These are phyloP conservation scores for Colletotrichum siamense DNA, from an alignment of 2,329 filamentous ascomycete genomes.

Conservation along the genomic window DNA sequence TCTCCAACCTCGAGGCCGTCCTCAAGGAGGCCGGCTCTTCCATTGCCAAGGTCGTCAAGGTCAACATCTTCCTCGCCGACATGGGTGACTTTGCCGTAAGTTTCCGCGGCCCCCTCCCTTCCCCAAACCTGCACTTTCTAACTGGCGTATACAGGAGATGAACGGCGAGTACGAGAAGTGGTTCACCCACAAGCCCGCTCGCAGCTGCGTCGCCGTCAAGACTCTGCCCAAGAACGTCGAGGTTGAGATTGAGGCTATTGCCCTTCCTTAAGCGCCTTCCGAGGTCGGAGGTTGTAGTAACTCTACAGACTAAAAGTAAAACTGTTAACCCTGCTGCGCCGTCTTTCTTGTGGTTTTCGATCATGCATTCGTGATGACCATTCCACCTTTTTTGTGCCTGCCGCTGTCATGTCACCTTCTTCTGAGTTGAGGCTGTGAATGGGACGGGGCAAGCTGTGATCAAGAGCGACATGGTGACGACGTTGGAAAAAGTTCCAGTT, in stretches of 20 bases:
- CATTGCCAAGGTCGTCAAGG: slow-evolving; percentile 85
- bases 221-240: slow-evolving; percentile 85
- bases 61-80: slow-evolving; percentile 88
- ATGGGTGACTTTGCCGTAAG: slow-evolving; percentile 83
- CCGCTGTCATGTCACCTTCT: background rate
- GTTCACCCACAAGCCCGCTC: slow-evolving; percentile 84
- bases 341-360: background rate
- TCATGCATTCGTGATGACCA: background rate
- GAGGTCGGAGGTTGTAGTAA: background rate
- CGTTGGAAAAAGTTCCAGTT: background rate
- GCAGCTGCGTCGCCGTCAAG: slow-evolving; percentile 90
- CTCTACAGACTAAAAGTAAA: background rate
- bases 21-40: slow-evolving; percentile 81
- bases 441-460: background rate
- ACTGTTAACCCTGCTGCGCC: background rate
- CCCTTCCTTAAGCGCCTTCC: slow-evolving; percentile 57
- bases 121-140: background rate
- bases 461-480: background rate
- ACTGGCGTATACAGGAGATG: slow-evolving; percentile 62
- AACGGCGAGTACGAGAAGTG: slow-evolving; percentile 86
- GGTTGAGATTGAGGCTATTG: slow-evolving; percentile 91
- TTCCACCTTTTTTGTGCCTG: background rate
- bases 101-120: background rate
- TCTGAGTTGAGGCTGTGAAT: background rate
- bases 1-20: slow-evolving; percentile 84